Percentiles rank a stretch among this genome's conserved stretches.
These are phyloP conservation scores for Chlamydomonas incerta DNA, from an alignment of 139 green algal species.

Conservation along the genomic window DNA sequence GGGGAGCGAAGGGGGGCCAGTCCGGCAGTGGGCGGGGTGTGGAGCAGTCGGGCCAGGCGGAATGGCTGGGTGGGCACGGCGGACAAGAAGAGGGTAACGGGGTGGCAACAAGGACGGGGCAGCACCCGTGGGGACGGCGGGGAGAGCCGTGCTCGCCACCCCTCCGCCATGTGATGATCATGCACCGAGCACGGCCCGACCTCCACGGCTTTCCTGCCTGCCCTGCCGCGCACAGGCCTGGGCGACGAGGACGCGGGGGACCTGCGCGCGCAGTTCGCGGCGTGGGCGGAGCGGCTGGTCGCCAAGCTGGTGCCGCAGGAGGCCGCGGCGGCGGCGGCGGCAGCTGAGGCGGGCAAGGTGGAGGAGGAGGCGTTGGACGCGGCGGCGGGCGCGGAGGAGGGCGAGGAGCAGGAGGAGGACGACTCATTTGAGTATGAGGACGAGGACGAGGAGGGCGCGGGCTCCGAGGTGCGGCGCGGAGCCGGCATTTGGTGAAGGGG, in stretches of 20 bases:
- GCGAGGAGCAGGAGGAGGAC: slow-evolving; percentile 33
- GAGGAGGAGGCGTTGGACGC: slow-evolving; percentile 7
- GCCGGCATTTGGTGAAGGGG: not conserved
- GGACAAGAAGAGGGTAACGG: too few species aligned
- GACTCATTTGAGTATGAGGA: not conserved
- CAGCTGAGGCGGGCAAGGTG: not conserved
- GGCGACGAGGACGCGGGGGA: slow-evolving; percentile 69
- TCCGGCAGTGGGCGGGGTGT: too few species aligned
- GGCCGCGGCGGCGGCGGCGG: not conserved
- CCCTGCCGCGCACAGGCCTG: slow-evolving; percentile 16
- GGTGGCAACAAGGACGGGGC: too few species aligned
- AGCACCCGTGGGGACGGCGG: too few species aligned
- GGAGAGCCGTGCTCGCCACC: too few species aligned
- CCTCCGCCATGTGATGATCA: too few species aligned
- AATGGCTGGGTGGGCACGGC: too few species aligned
- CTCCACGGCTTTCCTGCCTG: too few species aligned
- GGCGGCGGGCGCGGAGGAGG: slow-evolving; percentile 9
- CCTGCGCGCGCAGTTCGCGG: slow-evolving; percentile 56
- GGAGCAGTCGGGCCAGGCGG: too few species aligned
- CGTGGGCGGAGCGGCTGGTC: slow-evolving; percentile 46
- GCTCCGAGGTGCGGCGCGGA: slow-evolving; percentile 6
- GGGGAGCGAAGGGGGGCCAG: too few species aligned
- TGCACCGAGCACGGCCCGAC: too few species aligned
- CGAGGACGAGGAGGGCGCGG: slow-evolving; percentile 40
- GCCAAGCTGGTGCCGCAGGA: not conserved